These are phyloP conservation scores for Polytrichum commune DNA, from an alignment of 225 moss, liverwort and hornwort genomes.

Conservation along the genomic window DNA sequence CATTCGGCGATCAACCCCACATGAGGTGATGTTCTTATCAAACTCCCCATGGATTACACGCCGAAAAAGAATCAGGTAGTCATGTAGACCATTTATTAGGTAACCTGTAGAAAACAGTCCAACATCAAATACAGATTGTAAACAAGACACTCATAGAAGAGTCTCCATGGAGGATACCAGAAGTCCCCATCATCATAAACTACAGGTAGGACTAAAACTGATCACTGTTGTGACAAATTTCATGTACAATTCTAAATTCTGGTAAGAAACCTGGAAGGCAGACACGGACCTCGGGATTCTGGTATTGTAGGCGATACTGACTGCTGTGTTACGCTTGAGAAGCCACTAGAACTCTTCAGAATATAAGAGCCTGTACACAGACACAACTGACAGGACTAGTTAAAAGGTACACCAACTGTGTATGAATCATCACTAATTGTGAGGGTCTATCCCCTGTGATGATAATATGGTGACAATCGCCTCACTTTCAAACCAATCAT, in stretches of 20 bases:
- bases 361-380: conserved; percentile 51
- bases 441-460: background rate
- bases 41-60: conserved; percentile 79
- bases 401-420: background rate
- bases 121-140: background rate
- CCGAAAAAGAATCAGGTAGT: conserved; percentile 74
- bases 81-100: conserved; percentile 72
- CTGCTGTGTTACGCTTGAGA: conserved; percentile 64
- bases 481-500: background rate
- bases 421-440: too few species aligned
- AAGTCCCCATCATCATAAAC: too few species aligned
- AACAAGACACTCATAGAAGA: background rate
- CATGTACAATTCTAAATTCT: too few species aligned
- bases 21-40: conserved; percentile 50
- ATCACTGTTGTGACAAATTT: too few species aligned
- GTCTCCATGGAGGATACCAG: background rate
- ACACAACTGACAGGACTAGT: background rate
- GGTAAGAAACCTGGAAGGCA: background rate
- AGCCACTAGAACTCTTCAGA: conserved; percentile 49
- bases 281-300: conserved; percentile 57
- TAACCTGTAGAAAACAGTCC: conserved; percentile 44
- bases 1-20: conserved; percentile 74
- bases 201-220: too few species aligned
- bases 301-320: conserved; percentile 61
- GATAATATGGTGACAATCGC: conserved; percentile 1